Percentiles rank a stretch among this genome's conserved stretches.
Evolutionary conservation across 768 basidiomycete species (phyloP).

Genomic region (Lactarius trivialis): DNA sequence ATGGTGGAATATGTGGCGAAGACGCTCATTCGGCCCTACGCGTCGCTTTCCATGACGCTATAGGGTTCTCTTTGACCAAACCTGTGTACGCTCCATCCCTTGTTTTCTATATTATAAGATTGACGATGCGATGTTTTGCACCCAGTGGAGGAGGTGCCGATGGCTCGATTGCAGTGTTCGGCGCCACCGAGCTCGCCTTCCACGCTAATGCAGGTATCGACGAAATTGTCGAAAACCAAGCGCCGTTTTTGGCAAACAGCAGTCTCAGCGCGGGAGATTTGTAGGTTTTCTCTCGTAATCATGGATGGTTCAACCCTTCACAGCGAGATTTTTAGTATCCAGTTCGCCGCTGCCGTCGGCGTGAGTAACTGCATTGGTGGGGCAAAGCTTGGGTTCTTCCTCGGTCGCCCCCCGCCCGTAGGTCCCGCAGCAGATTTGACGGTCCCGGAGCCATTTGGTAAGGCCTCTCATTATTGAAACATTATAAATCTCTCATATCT

Average conservation of each 20-base stretch:
- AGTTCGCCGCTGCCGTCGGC: slow-evolving; percentile 31
- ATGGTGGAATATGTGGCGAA: slow-evolving; percentile 29
- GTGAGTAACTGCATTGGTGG: slow-evolving; percentile 33
- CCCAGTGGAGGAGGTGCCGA: slow-evolving; percentile 25
- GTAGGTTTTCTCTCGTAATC: slow-evolving; percentile 28
- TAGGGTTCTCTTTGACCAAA: slow-evolving; percentile 11
- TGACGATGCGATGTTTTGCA: not conserved
- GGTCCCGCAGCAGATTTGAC: slow-evolving; percentile 23
- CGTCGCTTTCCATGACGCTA: slow-evolving; percentile 29
- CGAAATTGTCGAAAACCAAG: slow-evolving; percentile 26
- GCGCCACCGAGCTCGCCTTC: not conserved
- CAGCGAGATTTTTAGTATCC: slow-evolving; percentile 25
- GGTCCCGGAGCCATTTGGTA: slow-evolving; percentile 33
- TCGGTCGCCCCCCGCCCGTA: slow-evolving; percentile 30
- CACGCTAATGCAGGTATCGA: slow-evolving; percentile 23
- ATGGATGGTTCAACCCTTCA: not conserved
- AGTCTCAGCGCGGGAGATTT: slow-evolving; percentile 41
- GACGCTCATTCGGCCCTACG: slow-evolving; percentile 29
- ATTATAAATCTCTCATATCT: not conserved
- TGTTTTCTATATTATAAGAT: not conserved
- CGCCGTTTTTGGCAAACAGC: slow-evolving; percentile 32
- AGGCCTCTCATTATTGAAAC: not conserved
- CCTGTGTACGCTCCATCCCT: not conserved
- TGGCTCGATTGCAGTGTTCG: slow-evolving; percentile 24
- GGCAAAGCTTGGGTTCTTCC: slow-evolving; percentile 29